phyloP scores from a whole-genome alignment of 2,329 filamentous ascomycete species.

The Cercospora janseana region DNA sequence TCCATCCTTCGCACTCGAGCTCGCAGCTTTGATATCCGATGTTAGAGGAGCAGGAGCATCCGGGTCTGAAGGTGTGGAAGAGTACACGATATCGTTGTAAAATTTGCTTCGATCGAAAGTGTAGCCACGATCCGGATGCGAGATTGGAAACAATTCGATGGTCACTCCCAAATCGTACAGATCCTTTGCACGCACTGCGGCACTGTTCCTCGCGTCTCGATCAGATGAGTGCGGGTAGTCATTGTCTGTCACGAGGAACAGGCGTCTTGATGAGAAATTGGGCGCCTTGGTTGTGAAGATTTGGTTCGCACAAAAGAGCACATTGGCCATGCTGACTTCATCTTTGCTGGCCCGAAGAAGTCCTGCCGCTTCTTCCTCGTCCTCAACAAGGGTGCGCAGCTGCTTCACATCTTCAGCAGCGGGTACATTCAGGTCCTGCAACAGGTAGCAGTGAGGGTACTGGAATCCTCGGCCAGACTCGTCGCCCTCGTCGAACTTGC shows the following conservation, averaged over 20 bases:
- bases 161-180: conserved; percentile 88
- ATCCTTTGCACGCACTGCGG: conserved; percentile 87
- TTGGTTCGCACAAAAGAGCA: conserved; percentile 93
- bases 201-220: conserved; percentile 70
- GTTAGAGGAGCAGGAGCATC: conserved; percentile 59
- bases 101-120: conserved; percentile 82
- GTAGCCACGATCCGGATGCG: conserved; percentile 56
- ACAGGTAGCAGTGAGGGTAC: conserved; percentile 90
- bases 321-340: conserved; percentile 75
- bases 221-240: conserved; percentile 76
- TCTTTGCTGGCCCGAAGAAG: conserved; percentile 69
- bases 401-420: conserved; percentile 81
- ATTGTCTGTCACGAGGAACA: conserved; percentile 96
- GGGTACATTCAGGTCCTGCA: conserved; percentile 83
- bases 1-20: conserved; percentile 69
- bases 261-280: conserved; percentile 84
- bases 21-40: conserved; percentile 52
- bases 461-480: conserved; percentile 57
- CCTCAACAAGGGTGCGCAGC: conserved; percentile 72
- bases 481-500: conserved; percentile 70
- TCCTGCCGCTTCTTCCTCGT: conserved; percentile 68
- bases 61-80: conserved; percentile 66
- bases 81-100: conserved; percentile 94
- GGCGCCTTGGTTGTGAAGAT: conserved; percentile 93
- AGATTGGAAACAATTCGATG: conserved; percentile 92